phyloP scores from a whole-genome alignment of 225 moss, liverwort and hornwort genomes.

The Physcomitrellopsis africana region DNA sequence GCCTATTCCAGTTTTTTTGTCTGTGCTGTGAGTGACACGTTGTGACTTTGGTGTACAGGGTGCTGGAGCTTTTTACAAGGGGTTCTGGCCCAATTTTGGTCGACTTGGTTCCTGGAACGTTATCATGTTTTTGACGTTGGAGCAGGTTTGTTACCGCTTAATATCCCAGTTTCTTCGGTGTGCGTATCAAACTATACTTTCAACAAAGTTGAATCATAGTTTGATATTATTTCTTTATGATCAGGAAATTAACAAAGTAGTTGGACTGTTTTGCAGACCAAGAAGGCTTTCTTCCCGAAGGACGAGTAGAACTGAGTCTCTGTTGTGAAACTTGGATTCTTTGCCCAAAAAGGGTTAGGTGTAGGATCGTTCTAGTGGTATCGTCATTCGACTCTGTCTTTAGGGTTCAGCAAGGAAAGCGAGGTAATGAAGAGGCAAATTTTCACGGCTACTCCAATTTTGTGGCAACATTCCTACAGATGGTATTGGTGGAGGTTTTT shows the following conservation, averaged over 20 bases:
- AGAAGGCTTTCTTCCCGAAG: constrained; percentile 66
- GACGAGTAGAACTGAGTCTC: constrained; percentile 25
- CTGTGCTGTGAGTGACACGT: background rate
- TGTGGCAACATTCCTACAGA: constrained; percentile 21
- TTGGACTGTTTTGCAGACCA: constrained; percentile 48
- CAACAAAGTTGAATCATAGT: background rate
- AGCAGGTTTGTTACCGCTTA: constrained; percentile 21
- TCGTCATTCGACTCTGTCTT: constrained; percentile 28
- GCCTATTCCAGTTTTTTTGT: constrained; percentile 40
- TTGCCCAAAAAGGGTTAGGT: constrained; percentile 22
- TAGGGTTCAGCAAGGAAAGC: constrained; percentile 26
- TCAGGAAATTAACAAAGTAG: constrained; percentile 4
- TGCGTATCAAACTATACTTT: background rate
- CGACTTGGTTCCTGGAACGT: constrained; percentile 99
- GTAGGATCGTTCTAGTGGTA: constrained; percentile 26
- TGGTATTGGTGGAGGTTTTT: constrained; percentile 21
- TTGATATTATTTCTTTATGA: background rate
- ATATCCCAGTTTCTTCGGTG: background rate
- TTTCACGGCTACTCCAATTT: constrained; percentile 36
- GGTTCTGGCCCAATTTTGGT: constrained; percentile 93
- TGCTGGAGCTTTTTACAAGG: constrained; percentile 85
- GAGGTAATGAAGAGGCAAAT: constrained; percentile 26
- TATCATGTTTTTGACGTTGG: constrained; percentile 96
- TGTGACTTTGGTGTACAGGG: constrained; percentile 56
- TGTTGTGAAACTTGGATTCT: constrained; percentile 20